Conservation (phyloP, 2,329 filamentous ascomycete species). For the Neofusicoccum parvum region DNA sequence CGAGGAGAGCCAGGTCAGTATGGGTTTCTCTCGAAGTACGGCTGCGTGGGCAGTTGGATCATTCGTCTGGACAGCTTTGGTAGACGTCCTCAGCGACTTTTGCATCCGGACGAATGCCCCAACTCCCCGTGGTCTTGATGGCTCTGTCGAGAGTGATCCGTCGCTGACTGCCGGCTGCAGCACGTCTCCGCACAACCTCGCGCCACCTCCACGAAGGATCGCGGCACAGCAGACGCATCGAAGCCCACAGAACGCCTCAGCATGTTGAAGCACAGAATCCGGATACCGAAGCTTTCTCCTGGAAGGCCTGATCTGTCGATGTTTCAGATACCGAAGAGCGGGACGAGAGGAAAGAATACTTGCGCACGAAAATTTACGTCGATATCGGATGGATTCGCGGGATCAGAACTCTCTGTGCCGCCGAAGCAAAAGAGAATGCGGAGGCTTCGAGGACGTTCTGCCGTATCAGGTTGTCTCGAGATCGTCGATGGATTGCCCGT, state of each 20-base stretch:
- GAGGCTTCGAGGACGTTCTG: not conserved
- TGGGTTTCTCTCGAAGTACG: too few relatives aligned
- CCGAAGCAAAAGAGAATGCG: not conserved
- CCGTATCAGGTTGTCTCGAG: not conserved
- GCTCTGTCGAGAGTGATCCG: too few relatives aligned
- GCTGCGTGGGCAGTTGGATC: too few relatives aligned
- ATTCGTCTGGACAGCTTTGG: too few relatives aligned
- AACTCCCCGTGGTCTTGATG: too few relatives aligned
- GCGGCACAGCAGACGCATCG: not conserved
- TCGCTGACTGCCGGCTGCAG: too few relatives aligned
- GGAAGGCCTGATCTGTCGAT: not conserved
- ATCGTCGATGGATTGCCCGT: not conserved
- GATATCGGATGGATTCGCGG: constrained; percentile 19
- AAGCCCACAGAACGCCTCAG: not conserved
- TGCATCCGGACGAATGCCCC: too few relatives aligned
- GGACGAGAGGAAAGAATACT: not conserved
- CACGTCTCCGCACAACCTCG: not conserved
- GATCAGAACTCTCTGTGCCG: constrained; percentile 15
- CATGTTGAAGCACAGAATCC: not conserved
- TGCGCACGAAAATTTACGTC: not conserved
- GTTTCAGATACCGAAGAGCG: not conserved
- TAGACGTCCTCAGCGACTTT: too few relatives aligned
- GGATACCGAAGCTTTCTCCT: not conserved
- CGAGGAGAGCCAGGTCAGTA: constrained; percentile 5
- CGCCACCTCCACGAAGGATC: not conserved